Evolutionary conservation across 345 rosid species (phyloP).

Genomic region (Rhodomyrtus tomentosa): DNA sequence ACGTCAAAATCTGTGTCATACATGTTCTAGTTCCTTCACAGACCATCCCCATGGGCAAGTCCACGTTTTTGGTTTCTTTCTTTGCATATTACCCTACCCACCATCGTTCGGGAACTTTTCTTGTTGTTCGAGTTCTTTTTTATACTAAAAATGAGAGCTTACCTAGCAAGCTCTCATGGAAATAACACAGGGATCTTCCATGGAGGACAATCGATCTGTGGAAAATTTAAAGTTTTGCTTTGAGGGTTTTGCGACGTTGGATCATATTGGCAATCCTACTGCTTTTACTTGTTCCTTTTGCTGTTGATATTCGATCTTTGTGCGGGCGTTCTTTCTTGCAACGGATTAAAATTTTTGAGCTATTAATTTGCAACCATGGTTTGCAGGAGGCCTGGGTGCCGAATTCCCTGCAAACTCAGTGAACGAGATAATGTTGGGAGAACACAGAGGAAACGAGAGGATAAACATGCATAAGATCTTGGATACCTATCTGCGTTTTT

Average conservation of each 20-base stretch:
- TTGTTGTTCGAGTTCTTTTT: neutral
- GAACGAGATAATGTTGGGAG: neutral
- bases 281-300: neutral
- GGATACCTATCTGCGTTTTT: neutral
- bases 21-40: neutral
- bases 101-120: too few relatives aligned
- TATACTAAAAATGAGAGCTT: neutral
- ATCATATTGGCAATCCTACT: neutral
- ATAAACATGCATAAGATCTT: neutral
- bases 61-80: neutral
- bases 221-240: neutral
- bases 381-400: neutral
- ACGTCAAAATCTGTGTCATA: conserved; percentile 3
- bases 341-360: neutral
- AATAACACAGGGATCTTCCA: neutral
- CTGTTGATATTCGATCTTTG: neutral
- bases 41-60: neutral
- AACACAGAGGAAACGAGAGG: neutral
- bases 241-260: neutral
- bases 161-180: neutral
- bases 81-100: neutral
- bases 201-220: neutral
- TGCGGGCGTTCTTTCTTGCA: neutral
- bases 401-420: neutral
- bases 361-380: neutral